Evolutionary conservation across 352 stramenopile genomes (phyloP).

Genomic region (Globisporangium perplexum): DNA sequence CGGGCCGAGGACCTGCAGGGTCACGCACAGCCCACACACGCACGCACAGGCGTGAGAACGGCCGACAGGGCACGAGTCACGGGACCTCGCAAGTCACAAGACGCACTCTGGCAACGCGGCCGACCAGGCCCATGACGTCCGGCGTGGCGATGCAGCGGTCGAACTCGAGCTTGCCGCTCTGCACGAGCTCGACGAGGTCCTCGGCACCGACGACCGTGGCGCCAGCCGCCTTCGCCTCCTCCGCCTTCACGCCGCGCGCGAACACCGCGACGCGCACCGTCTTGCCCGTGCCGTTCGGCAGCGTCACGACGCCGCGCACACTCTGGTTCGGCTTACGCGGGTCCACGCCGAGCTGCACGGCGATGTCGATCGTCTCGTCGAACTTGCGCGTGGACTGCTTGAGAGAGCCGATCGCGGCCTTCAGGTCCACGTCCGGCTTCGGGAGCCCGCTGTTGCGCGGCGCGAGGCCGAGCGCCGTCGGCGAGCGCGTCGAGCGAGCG

Average conservation of each 20-base stretch:
- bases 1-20: conserved; percentile 86
- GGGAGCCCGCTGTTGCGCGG: conserved; percentile 41
- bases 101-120: conserved; percentile 83
- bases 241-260: conserved; percentile 80
- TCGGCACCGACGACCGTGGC: conserved; percentile 89
- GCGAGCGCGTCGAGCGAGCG: conserved; percentile 30
- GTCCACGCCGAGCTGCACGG: conserved; percentile 80
- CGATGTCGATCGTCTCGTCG: conserved; percentile 85
- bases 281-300: conserved; percentile 87
- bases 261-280: conserved; percentile 89
- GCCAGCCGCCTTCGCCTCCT: conserved; percentile 86
- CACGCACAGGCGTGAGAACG: too few species aligned
- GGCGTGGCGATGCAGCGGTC: conserved; percentile 91
- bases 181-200: conserved; percentile 86
- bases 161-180: conserved; percentile 89
- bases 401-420: conserved; percentile 46
- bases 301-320: conserved; percentile 77
- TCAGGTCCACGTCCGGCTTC: conserved; percentile 52
- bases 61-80: background rate
- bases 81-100: too few species aligned
- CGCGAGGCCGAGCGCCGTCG: conserved; percentile 62
- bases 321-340: conserved; percentile 88
- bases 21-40: background rate
- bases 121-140: conserved; percentile 92
- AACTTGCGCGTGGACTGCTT: conserved; percentile 74